Conservation (phyloP, 495 filamentous ascomycete species). For the Podospora bellae-mahoneyi region DNA sequence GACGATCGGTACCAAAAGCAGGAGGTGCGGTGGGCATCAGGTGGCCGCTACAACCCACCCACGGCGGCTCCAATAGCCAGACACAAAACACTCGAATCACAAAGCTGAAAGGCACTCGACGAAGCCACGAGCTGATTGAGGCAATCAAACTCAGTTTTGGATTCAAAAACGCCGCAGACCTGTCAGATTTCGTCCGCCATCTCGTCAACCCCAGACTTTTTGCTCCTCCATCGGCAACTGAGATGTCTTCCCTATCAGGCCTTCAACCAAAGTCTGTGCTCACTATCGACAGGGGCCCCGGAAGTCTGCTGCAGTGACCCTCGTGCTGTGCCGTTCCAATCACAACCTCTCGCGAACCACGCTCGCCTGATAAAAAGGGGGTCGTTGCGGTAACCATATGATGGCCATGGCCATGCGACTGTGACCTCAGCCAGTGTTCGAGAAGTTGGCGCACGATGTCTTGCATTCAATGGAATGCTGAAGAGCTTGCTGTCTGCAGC, state of each 20-base stretch:
- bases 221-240: background rate
- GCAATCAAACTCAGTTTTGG: conserved; percentile 11
- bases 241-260: background rate
- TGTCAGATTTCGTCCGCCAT: conserved; percentile 1
- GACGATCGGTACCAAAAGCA: conserved; percentile 18
- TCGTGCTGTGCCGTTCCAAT: background rate
- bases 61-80: conserved; percentile 10
- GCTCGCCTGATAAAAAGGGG: conserved; percentile 4
- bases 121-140: conserved; percentile 1
- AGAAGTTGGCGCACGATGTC: conserved; percentile 7
- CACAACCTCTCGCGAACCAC: background rate
- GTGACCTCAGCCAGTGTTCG: background rate
- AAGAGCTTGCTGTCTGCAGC: background rate
- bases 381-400: conserved; percentile 1
- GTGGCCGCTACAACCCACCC: conserved; percentile 15
- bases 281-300: background rate
- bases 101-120: conserved; percentile 17
- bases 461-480: conserved; percentile 4
- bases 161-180: background rate
- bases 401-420: background rate
- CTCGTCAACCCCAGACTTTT: conserved; percentile 3
- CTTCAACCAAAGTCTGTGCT: background rate
- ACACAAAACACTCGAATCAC: conserved; percentile 15
- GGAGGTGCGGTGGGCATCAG: conserved; percentile 15
- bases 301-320: background rate